Base-by-base conservation (phyloP, 306 rosid genomes). In the Fragaria nilgerrensis region DNA sequence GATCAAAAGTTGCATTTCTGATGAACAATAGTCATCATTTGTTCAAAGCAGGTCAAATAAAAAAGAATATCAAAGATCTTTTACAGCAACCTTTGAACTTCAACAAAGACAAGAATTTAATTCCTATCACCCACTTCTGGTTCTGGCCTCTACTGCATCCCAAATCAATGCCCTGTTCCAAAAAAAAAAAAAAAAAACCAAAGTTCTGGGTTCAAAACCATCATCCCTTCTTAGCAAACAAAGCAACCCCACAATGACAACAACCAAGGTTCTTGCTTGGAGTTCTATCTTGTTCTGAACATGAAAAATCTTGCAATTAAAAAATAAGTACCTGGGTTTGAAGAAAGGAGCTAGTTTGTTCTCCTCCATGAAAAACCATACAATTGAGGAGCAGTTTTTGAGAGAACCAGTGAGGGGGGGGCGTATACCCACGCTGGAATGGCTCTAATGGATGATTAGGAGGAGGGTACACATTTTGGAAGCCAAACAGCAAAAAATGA, bases 241-340 rank as follows among this genome's bases (percentile, higher is more conserved):
- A 72, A 48, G 70, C 25, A 16, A 76, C 66, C 47, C 61, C 44
- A 22, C 16, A 25, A 61, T 45, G 53, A 68, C 45, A 70, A 63
- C 47, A 55, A 49, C 34, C 23, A 17, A 74, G 78, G 74, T 43
- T 69, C 55, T 62, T 1, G 59, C 44, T 62, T 2, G 61, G 52
- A 29, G 48, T 15, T 75, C 23, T 68, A 45, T 63, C 1, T 47
- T 12, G n/a, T 47, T 4, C 19, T 14, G 5, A 48, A 48, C 17
- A 47, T 2, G 36, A 11, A 25, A 59, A 23, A 61, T 70, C 50
- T 47, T n/a, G n/a, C n/a, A n/a, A n/a, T n/a, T n/a, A n/a, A n/a
- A n/a, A n/a, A n/a, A n/a, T n/a, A n/a, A n/a, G 22, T 66, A 86
- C 97, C 89, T 82, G 85, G 81, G 83, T 55, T 81, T 78, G 84